Evolutionary conservation across 225 moss, liverwort and hornwort genomes (phyloP).

Genomic region (Climacium dendroides): DNA sequence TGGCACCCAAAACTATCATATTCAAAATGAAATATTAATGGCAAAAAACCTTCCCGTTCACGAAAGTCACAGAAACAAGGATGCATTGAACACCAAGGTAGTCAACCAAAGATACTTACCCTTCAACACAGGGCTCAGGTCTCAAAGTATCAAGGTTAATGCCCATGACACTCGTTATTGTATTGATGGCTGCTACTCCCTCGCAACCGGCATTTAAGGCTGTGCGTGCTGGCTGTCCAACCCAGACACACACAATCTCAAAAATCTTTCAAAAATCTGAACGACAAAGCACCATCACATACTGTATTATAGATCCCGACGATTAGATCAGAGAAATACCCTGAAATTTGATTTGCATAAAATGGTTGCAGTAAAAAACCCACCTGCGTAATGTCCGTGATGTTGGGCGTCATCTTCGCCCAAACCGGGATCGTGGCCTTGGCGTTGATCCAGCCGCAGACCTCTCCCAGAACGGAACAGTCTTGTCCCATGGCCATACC

Average conservation of each 20-base stretch:
- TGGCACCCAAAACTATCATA: neutral
- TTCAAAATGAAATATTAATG: neutral
- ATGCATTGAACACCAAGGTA: neutral
- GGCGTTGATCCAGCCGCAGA: slow-evolving; percentile 88
- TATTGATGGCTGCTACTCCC: slow-evolving; percentile 87
- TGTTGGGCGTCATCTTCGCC: slow-evolving; percentile 99
- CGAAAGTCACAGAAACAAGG: neutral
- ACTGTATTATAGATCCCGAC: neutral
- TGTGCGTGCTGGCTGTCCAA: slow-evolving; percentile 69
- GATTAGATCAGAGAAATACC: neutral
- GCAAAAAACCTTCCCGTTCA: neutral
- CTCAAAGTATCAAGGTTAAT: slow-evolving; percentile 88
- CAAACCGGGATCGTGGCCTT: slow-evolving; percentile 86
- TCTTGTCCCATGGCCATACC: slow-evolving; percentile 98
- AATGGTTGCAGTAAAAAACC: neutral
- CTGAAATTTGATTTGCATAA: neutral
- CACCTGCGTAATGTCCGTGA: slow-evolving; percentile 88
- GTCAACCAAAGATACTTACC: neutral
- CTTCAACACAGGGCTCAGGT: slow-evolving; percentile 89
- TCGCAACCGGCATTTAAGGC: slow-evolving; percentile 66
- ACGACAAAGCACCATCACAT: neutral
- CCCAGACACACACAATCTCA: neutral
- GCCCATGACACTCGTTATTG: slow-evolving; percentile 97
- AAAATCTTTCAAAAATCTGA: neutral
- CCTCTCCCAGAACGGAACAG: slow-evolving; percentile 64